phyloP scores from a whole-genome alignment of 345 rosid species.

The Sisymbrium altissimum region DNA sequence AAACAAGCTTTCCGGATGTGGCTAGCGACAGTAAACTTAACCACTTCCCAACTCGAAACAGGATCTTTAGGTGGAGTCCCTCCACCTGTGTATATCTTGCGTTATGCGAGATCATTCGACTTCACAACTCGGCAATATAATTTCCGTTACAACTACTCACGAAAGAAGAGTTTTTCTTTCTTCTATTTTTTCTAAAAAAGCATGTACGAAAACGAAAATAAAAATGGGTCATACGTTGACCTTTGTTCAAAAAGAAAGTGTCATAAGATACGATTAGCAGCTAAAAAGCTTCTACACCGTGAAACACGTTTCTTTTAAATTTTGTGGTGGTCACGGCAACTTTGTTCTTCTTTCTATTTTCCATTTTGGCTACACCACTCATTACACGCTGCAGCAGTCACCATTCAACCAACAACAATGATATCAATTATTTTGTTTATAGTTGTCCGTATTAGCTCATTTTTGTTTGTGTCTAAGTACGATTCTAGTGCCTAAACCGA shows the following conservation, averaged over 20 bases:
- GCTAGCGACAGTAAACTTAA: not conserved
- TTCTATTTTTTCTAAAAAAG: not conserved
- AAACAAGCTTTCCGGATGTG: not conserved
- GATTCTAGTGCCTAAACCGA: not conserved
- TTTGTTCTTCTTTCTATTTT: not conserved
- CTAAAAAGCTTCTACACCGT: not conserved
- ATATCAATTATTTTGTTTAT: not conserved
- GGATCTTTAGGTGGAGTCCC: not conserved
- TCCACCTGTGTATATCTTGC: not conserved
- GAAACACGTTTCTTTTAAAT: not conserved
- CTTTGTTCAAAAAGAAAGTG: too few relatives aligned
- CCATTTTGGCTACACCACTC: not conserved
- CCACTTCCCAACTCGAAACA: not conserved
- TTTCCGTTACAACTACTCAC: not conserved
- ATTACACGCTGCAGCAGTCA: not conserved
- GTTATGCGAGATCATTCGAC: not conserved
- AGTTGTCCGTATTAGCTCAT: slow-evolving; percentile 1
- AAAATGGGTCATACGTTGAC: not conserved
- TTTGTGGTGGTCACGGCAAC: not conserved
- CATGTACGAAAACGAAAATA: too few relatives aligned
- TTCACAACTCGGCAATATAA: not conserved
- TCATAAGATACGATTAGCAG: not conserved
- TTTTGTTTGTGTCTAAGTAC: not conserved
- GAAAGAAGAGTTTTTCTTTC: not conserved
- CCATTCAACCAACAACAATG: not conserved